These are phyloP conservation scores for Vitis rotundifolia DNA, from an alignment of 164 flowering plant genomes.

Conservation along the genomic window DNA sequence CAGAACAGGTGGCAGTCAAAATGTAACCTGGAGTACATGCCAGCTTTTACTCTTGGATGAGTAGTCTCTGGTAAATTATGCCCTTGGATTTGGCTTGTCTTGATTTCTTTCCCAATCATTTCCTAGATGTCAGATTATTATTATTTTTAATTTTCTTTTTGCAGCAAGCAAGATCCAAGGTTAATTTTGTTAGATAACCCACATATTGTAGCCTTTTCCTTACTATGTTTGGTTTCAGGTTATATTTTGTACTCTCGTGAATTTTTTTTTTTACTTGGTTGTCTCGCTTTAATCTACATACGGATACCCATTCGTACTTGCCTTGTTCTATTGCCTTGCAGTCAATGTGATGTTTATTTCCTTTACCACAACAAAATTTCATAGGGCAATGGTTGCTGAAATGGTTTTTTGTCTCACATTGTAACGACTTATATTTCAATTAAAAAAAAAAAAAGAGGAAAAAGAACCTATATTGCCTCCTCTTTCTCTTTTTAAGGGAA, in stretches of 20 bases:
- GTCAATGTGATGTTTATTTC: no score
- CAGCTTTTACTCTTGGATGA: slow-evolving; percentile 6
- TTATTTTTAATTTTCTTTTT: not conserved
- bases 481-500: not conserved
- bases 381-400: no score
- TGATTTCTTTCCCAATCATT: not conserved
- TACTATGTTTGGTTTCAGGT: not conserved
- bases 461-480: no score
- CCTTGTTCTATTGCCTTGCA: not conserved
- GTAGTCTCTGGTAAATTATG: not conserved
- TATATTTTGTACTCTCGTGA: slow-evolving; percentile 4
- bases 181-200: slow-evolving; percentile 24
- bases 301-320: not conserved
- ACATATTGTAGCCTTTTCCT: slow-evolving; percentile 1
- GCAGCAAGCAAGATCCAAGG: slow-evolving; percentile 5
- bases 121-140: not conserved
- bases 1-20: slow-evolving; percentile 56
- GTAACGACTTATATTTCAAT: no score
- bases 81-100: slow-evolving; percentile 5
- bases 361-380: no score
- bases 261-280: not conserved
- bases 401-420: no score
- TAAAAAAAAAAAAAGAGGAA: no score
- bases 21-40: slow-evolving; percentile 26
- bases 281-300: not conserved